Evolutionary conservation across 2,329 filamentous ascomycete genomes (phyloP).

Genomic region (Ophiosphaerella korrae): DNA sequence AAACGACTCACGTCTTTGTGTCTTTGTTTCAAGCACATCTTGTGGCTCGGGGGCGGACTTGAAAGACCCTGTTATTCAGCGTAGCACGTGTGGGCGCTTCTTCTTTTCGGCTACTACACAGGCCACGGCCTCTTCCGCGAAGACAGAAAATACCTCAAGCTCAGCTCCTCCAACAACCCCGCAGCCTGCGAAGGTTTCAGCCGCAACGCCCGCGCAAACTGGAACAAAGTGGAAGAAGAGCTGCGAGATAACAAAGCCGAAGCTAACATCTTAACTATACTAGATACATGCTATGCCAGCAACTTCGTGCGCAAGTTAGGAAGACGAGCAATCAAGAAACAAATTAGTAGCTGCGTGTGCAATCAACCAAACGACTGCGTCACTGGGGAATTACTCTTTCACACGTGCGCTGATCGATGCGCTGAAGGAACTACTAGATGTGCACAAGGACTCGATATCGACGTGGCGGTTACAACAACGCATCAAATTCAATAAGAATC

Average conservation of each 20-base stretch:
- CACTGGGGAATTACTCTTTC: slow-evolving; percentile 39
- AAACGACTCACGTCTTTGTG: slow-evolving; percentile 36
- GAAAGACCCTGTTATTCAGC: slow-evolving; percentile 37
- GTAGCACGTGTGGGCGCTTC: slow-evolving; percentile 33
- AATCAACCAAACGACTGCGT: slow-evolving; percentile 32
- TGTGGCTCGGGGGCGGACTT: slow-evolving; percentile 35
- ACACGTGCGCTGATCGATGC: slow-evolving; percentile 43
- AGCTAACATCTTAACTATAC: slow-evolving; percentile 44
- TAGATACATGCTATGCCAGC: slow-evolving; percentile 48
- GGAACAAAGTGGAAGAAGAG: slow-evolving; percentile 41
- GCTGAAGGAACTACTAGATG: slow-evolving; percentile 25
- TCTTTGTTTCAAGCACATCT: slow-evolving; percentile 39
- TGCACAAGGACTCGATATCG: slow-evolving; percentile 34
- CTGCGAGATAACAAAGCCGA: slow-evolving; percentile 36
- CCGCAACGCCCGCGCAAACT: slow-evolving; percentile 37
- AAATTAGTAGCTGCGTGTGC: slow-evolving; percentile 41
- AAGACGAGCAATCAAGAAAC: slow-evolving; percentile 30
- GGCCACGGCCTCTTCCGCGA: slow-evolving; percentile 42
- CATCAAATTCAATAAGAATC: slow-evolving; percentile 31
- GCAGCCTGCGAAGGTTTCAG: slow-evolving; percentile 23
- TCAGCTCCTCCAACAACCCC: slow-evolving; percentile 27
- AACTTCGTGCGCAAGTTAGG: slow-evolving; percentile 37
- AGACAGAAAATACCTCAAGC: slow-evolving; percentile 27
- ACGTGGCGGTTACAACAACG: slow-evolving; percentile 35
- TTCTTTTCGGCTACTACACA: slow-evolving; percentile 49